Evolutionary conservation across 139 green algal genomes (phyloP), one percentile per base, ranked within the genome.

Genomic region (Edaphochlamys debaryana): DNA sequence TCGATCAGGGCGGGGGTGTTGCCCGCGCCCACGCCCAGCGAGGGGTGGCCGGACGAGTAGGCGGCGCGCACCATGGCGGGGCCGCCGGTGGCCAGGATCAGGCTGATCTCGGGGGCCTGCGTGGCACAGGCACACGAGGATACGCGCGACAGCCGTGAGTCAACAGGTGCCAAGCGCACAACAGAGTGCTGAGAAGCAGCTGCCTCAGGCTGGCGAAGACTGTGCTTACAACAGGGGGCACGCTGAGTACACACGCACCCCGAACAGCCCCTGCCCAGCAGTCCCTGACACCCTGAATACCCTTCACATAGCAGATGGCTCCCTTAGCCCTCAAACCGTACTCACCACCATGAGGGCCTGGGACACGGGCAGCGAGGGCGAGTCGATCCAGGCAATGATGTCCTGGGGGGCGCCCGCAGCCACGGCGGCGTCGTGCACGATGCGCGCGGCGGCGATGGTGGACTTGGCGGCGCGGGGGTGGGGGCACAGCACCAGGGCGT

Each of bases 1-100:
- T 95, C 92, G 58, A 95, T 93, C 22, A 95, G 89, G 13, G 92
- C 92, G 38, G 92, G 92, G 7, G 92, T 95, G 83, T 95, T 95
- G 69, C 92, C 92, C 15, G 92, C 90, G 66, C 92, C 91, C 50
- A 95, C 92, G 56, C 92, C 92, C 78, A 95, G 87, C 4, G 92
- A 93, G 42, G 92, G 92, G 66, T 95, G 85, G 30, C 92, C 92
- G 0, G 89, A 95, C 29, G 89, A 91, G 76, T 95, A 95, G 15
- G 90, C 90, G 32, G 92, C 90, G 22, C 87, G 85, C 52, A 95
- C 92, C 90, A 95, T 95, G 69, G 72, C 88, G 30, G 92, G 92
- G 29, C 92, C 92, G 79, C 92, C 92, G 41, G 92, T 95, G 62
- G 92, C 92, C 37, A 95, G 71, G 45, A 95, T 93, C 25, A 95